Percentiles rank a stretch among this genome's conserved stretches.
Conservation (phyloP, 139 green algal genomes). For the Auxenochlorella protothecoides region DNA sequence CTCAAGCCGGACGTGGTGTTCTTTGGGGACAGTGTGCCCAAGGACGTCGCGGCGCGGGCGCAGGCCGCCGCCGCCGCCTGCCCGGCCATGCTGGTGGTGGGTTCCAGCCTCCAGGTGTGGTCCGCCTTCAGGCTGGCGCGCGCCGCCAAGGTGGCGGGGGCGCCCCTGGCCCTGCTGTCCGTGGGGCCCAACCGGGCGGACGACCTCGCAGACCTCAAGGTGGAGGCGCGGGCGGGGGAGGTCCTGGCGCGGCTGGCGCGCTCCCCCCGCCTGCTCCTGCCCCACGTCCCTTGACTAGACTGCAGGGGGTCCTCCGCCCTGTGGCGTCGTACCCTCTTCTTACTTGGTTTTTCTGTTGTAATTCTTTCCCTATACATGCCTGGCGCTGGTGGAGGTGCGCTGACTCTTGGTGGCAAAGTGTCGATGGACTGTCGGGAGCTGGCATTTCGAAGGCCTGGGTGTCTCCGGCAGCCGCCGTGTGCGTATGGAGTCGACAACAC, state of each 20-base stretch:
- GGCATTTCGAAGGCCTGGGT: too few species aligned
- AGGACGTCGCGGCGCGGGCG: conserved; percentile 19
- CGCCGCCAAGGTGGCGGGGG: conserved; percentile 40
- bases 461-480: too few species aligned
- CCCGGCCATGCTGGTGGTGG: conserved; percentile 55
- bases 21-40: conserved; percentile 64
- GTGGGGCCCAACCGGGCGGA: conserved; percentile 69
- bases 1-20: conserved; percentile 84
- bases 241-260: conserved; percentile 35
- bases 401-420: too few species aligned
- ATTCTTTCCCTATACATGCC: too few species aligned
- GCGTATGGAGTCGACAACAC: too few species aligned
- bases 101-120: conserved; percentile 56
- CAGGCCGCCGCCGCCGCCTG: conserved; percentile 15
- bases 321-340: too few species aligned
- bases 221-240: conserved; percentile 63
- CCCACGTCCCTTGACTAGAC: not conserved
- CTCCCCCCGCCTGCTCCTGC: conserved; percentile 10
- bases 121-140: conserved; percentile 71
- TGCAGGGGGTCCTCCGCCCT: too few species aligned
- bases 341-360: too few species aligned
- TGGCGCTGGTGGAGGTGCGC: too few species aligned
- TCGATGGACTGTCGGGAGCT: too few species aligned
- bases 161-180: conserved; percentile 52
- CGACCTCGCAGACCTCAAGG: conserved; percentile 51